Base-by-base conservation (phyloP, 345 rosid species). In the Sisymbrium irio region DNA sequence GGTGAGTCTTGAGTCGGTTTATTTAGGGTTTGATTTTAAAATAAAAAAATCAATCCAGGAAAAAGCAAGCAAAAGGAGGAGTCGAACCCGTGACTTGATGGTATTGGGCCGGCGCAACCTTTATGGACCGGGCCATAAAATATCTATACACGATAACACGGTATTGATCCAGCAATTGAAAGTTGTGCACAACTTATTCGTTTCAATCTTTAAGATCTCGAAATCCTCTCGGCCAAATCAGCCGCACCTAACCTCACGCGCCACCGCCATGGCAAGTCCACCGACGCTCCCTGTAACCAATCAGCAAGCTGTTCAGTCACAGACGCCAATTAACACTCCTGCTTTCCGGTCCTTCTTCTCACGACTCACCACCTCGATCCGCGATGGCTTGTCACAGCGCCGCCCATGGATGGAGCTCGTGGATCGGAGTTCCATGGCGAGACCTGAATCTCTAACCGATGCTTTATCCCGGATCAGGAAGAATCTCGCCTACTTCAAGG, bases 371-470 rank as follows among this genome's bases (percentile, higher is more conserved):
- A 71, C 89, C 50, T 89, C 91, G 56, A 75, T 85, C 89, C 91
- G 96, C 20, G 83, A 75, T 0, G 88, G 88, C 51, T 73, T 91
- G 71, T 89, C 97, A 6, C 91, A 84, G 69, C 87, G 97, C 60
- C 97, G 93, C 8, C 96, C 96, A 0, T 89, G 96, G 96, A 59
- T 60, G 37, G 97, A 91, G 54, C 86, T 91, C 35, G 49, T 87
- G 20, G 96, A 91, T 77, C 85, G 96, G 5, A 49, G 82, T 7
- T 78, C 91, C 51, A 57, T 89, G 80, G 55, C 87, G 37, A 77
- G 89, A 1, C 96, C 96, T 6, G 93, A 87, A 3, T 77, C 84
- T 15, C 69, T 88, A 22, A 59, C 93, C 28, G 93, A 91, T 12
- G 93, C 93, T 14, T 78, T 85, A 15, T 86, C 95, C 9, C 87